Evolutionary conservation across 129 eudicot genomes (phyloP).

Genomic region (Ambrosia artemisiifolia): DNA sequence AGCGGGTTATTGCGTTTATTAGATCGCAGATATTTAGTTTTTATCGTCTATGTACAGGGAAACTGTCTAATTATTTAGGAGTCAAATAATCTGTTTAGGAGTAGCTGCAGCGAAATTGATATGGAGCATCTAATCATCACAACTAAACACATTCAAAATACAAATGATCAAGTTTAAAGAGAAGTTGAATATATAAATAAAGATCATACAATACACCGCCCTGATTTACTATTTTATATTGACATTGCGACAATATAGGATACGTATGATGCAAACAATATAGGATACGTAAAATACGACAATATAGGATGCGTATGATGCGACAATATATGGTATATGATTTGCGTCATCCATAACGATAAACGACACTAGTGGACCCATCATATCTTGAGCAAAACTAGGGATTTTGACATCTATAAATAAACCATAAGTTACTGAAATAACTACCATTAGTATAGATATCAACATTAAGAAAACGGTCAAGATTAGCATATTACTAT

Average conservation of each 20-base stretch:
- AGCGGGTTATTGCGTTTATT: not conserved
- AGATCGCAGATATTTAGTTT: not conserved
- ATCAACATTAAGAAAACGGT: slow-evolving; percentile 16
- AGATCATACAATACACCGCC: not conserved
- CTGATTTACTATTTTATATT: not conserved
- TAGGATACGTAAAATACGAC: not conserved
- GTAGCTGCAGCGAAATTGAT: not conserved
- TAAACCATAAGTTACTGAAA: not conserved
- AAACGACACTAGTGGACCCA: slow-evolving; percentile 8
- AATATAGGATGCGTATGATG: not conserved
- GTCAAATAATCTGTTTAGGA: not conserved
- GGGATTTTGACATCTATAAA: slow-evolving; percentile 19
- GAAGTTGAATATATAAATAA: not conserved
- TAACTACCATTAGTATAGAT: slow-evolving; percentile 12
- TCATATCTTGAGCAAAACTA: not conserved
- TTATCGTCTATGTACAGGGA: not conserved
- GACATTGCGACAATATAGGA: slow-evolving; percentile 2
- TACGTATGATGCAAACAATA: not conserved
- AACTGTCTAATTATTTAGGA: not conserved
- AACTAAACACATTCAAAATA: not conserved
- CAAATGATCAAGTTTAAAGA: not conserved
- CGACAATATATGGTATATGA: not conserved
- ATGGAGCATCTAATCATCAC: not conserved
- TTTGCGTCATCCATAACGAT: slow-evolving; percentile 7
- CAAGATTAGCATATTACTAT: not conserved